Evolutionary conservation across 441 rosid genomes (phyloP).

Genomic region (Breynia disticha): DNA sequence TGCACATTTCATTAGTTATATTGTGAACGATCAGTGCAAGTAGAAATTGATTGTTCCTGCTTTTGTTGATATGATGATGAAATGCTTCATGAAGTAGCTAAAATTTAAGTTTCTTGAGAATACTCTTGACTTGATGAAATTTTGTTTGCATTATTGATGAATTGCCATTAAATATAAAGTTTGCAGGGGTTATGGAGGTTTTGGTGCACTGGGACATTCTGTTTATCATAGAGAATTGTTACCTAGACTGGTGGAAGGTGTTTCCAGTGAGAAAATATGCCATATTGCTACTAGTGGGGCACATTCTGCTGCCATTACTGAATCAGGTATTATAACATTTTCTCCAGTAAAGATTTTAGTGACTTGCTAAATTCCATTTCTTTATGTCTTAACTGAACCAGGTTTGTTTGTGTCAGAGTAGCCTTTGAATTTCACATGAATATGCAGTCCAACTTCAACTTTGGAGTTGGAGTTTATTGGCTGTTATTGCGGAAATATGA

Average conservation of each 20-base stretch:
- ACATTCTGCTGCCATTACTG: conserved; percentile 75
- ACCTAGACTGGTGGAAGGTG: conserved; percentile 75
- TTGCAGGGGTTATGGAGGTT: conserved; percentile 93
- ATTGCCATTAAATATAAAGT: conserved; percentile 35
- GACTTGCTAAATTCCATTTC: not conserved
- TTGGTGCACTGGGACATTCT: conserved; percentile 86
- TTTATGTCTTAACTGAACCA: not conserved
- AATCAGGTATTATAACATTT: conserved; percentile 43
- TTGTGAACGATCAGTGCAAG: too few relatives aligned
- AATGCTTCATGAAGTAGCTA: not conserved
- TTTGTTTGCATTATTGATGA: conserved; percentile 5
- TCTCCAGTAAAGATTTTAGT: not conserved
- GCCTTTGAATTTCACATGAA: not conserved
- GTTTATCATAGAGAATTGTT: conserved; percentile 81
- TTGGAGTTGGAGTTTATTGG: not conserved
- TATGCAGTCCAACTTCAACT: not conserved
- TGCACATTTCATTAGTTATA: too few relatives aligned
- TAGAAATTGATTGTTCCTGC: not conserved
- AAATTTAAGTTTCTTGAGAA: not conserved
- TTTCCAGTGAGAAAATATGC: conserved; percentile 40
- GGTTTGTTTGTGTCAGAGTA: not conserved
- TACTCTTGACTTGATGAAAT: not conserved
- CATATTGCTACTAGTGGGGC: conserved; percentile 78
- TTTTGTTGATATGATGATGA: not conserved
- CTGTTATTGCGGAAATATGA: not conserved